Base-by-base conservation (phyloP, 2,329 filamentous ascomycete genomes). In the Pseudogymnoascus sp. region DNA sequence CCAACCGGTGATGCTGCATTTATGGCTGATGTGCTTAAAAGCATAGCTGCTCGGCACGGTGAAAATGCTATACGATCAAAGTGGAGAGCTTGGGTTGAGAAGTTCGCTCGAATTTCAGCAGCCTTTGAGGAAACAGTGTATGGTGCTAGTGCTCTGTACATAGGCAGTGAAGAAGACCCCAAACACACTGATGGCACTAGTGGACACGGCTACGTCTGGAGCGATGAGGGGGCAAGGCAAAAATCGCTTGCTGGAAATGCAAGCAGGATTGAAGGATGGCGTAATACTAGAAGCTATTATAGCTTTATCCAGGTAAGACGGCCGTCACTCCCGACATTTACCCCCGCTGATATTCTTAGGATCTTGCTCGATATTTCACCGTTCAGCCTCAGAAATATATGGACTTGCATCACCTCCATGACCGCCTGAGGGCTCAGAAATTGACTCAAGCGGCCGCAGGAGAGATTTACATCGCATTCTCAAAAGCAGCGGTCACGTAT, bases 101-200 rank as follows among this genome's bases (percentile, higher is more conserved):
- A 93, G 74, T 97, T 99, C 72, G 95, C 92, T 0, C 87, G 95
- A 57, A 88, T 99, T 59, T 88, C 95, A 1, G 91, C 95, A 1
- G 91, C 93, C 11, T 97, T 97, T 68, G 95, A 99, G 74, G 95
- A 99, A 76, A 88, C 85, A 37, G 95, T 99, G 3, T 99, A 96
- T 71, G 96, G 95, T 29, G 91, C 91, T 11, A 96, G 90, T 64
- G 91, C 93, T 36, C 80, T 99, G 36, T 91, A 93, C 72, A 91
- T 96, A 64, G 90, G 90, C 4, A 85, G 87, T 11, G 88, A 91
- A 68, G 90, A 93, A 71, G 80, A 82, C 42, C 85, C 87, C 40
- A 77, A 81, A 65, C 78, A 78, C 39, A 78, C 81, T 3, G 81
- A 82, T 3, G 83, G 82, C 4, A 80, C 90, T 11, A 83, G 83